These are phyloP conservation scores for Butyriboletus loyo DNA, from an alignment of 768 basidiomycete genomes.

Conservation along the genomic window DNA sequence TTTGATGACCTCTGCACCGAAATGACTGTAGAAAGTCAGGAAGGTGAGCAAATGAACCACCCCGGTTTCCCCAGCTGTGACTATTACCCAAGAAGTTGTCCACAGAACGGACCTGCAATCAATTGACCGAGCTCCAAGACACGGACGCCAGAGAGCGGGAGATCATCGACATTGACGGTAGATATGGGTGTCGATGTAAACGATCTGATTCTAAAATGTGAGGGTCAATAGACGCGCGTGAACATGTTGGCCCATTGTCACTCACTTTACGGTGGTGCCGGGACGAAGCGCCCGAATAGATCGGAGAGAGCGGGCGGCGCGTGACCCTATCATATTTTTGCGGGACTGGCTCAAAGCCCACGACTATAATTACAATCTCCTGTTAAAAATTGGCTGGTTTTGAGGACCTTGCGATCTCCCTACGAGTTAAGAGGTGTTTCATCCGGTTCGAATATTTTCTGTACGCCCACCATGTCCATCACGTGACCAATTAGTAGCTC, in stretches of 20 bases:
- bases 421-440: not conserved
- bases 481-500: too few species aligned
- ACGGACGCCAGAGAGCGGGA: conserved; percentile 61
- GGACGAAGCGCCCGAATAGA: not conserved
- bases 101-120: conserved; percentile 71
- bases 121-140: conserved; percentile 69
- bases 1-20: conserved; percentile 72
- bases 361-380: not conserved
- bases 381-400: not conserved
- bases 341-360: not conserved
- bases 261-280: conserved; percentile 3
- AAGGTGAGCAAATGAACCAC: not conserved
- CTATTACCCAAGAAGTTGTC: conserved; percentile 64
- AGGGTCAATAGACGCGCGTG: not conserved
- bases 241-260: not conserved
- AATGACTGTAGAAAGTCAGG: conserved; percentile 46
- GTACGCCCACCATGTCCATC: conserved; percentile 28
- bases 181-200: conserved; percentile 5
- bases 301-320: not conserved
- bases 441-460: not conserved
- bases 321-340: not conserved
- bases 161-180: conserved; percentile 20
- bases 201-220: conserved; percentile 3
- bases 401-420: not conserved
- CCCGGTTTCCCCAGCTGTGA: not conserved